Evolutionary conservation across 805 yeast species (phyloP), one percentile per base, ranked within the genome.

Genomic region (Cyberlindnera petersonii): DNA sequence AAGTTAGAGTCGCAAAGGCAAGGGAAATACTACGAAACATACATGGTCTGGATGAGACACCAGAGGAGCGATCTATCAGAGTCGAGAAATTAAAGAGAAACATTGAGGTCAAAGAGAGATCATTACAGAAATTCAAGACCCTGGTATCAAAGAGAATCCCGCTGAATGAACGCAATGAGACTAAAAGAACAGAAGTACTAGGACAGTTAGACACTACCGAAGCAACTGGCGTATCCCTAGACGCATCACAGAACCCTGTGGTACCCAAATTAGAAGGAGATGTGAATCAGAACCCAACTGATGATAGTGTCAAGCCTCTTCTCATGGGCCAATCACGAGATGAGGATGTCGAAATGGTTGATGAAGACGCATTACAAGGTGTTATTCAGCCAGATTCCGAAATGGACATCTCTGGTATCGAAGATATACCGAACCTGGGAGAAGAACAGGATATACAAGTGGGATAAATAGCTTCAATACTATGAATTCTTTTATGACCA

Each of bases 11-110:
- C 20, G 55, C 54, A 35, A 63, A 52, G 33, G 54, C 69, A 24
- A 58, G 66, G 32, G 60, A 50, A 36, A 47, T 59, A 8, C 48
- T 72, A n/a, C 62, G 62, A 40, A 61, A 59, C 24, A 61, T 72
- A 9, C 74, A 71, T 32, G 77, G 74, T 1, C 57, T 71, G 31
- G 58, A 66, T 24, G 73, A 69, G 43, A 60, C 71, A 1, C 62
- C 67, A 13, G 69, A 64, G 29, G 63, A 59, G 14, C 47, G 69
- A 28, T 48, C 62, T 27, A 42, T 40, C 19, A 54, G 58, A 24
- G 63, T 71, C 33, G 63, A 56, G 29, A 50, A 49, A n/a, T 49
- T 69, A 39, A 55, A 53, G 24, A 53, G 47, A 23, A 54, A 67
- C 31, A 68, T 61, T 8, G 46, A 45, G 2, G 42, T 38, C 21